A percentile compares a stretch with the other conserved stretches of the same genome.
Conservation (phyloP, 352 stramenopile species). For the Pythium scleroteichum region DNA sequence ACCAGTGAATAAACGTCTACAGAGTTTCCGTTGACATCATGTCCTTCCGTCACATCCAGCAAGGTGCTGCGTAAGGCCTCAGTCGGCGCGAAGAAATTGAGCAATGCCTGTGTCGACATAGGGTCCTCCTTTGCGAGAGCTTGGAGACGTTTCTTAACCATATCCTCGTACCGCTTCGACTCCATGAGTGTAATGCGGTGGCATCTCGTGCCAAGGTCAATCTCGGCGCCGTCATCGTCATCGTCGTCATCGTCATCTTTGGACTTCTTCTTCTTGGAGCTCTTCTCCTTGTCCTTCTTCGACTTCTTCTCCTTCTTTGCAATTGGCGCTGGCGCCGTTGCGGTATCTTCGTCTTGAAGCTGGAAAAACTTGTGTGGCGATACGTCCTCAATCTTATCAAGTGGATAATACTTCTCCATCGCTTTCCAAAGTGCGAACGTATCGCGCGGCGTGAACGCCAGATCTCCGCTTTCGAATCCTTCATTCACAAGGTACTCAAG, state of each 20-base stretch:
- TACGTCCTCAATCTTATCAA: slow-evolving; percentile 88
- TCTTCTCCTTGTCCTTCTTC: slow-evolving; percentile 36
- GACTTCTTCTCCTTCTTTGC: slow-evolving; percentile 40
- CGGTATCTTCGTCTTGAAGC: slow-evolving; percentile 43
- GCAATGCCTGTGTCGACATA: slow-evolving; percentile 80
- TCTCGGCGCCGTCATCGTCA: slow-evolving; percentile 65
- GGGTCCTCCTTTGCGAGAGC: slow-evolving; percentile 88
- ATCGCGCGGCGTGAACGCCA: slow-evolving; percentile 96
- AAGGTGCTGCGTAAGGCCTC: slow-evolving; percentile 64
- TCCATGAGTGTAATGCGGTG: slow-evolving; percentile 97
- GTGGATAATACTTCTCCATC: slow-evolving; percentile 74
- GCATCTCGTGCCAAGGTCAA: slow-evolving; percentile 71
- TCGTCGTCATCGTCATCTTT: slow-evolving; percentile 69
- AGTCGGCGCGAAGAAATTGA: slow-evolving; percentile 80
- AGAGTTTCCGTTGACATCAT: slow-evolving; percentile 55
- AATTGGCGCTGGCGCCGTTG: slow-evolving; percentile 15
- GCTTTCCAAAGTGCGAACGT: slow-evolving; percentile 95
- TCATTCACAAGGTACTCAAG: slow-evolving; percentile 84
- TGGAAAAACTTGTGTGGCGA: slow-evolving; percentile 95
- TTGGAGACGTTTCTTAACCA: slow-evolving; percentile 93
- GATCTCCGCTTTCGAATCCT: slow-evolving; percentile 77
- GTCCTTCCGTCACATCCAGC: slow-evolving; percentile 48
- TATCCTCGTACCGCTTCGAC: slow-evolving; percentile 97
- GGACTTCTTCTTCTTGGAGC: slow-evolving; percentile 58
- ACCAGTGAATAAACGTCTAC: slow-evolving; percentile 74